Conservation (phyloP, 139 green algal species). For the Zygnema cylindricum region DNA sequence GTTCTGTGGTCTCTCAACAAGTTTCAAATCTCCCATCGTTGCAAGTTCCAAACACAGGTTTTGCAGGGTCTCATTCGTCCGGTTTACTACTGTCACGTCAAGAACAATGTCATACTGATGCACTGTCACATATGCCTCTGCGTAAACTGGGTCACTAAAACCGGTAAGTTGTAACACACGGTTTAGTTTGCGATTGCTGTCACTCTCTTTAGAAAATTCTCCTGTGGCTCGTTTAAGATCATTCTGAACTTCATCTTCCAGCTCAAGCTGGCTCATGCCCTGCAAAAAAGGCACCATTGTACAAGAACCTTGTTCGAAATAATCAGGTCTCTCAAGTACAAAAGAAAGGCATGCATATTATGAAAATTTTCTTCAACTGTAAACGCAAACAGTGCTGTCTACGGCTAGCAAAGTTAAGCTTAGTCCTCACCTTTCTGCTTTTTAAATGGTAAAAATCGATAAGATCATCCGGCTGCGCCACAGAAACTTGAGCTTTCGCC, state of each 20-base stretch:
- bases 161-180: slow-evolving; percentile 96
- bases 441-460: slow-evolving; percentile 90
- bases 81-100: slow-evolving; percentile 94
- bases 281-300: slow-evolving; percentile 9
- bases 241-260: slow-evolving; percentile 83
- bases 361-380: too few relatives aligned
- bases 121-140: slow-evolving; percentile 85
- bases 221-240: slow-evolving; percentile 86
- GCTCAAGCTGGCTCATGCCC: slow-evolving; percentile 80
- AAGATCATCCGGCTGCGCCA: slow-evolving; percentile 80
- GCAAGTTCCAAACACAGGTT: slow-evolving; percentile 96
- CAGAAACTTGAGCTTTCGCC: slow-evolving; percentile 59
- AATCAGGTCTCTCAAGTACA: too few relatives aligned
- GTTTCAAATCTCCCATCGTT: slow-evolving; percentile 98
- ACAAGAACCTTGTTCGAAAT: too few relatives aligned
- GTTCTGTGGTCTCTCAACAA: slow-evolving; percentile 95
- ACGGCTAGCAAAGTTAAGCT: too few relatives aligned
- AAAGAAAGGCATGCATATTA: too few relatives aligned
- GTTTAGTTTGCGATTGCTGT: slow-evolving; percentile 74
- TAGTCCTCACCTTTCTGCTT: slow-evolving; percentile 66
- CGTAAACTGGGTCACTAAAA: slow-evolving; percentile 93
- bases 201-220: slow-evolving; percentile 63
- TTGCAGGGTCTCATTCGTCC: slow-evolving; percentile 80
- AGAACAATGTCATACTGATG: slow-evolving; percentile 97
- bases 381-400: too few relatives aligned